Percentiles rank a stretch among this genome's conserved stretches.
phyloP scores from a whole-genome alignment of 2,329 filamentous ascomycete genomes.

The Pochonia chlamydosporia region DNA sequence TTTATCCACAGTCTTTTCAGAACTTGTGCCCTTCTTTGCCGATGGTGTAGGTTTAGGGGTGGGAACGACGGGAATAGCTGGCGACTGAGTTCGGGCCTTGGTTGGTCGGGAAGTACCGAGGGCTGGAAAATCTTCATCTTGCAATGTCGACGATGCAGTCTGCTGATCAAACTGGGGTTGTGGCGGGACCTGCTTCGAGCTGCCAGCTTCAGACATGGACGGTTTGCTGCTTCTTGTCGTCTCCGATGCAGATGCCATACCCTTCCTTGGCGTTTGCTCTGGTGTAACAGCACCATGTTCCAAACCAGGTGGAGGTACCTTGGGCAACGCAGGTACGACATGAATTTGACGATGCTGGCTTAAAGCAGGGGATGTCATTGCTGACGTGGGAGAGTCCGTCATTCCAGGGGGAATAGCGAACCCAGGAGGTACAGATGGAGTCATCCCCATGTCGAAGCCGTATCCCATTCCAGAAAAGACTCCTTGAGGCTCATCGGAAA shows the following conservation, averaged over 20 bases:
- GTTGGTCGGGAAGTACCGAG: constrained; percentile 40
- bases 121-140: constrained; percentile 60
- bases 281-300: constrained; percentile 23
- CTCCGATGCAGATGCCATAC: constrained; percentile 19
- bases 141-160: constrained; percentile 27
- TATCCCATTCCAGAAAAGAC: constrained; percentile 8
- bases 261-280: constrained; percentile 26
- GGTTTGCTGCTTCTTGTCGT: constrained; percentile 40
- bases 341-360: constrained; percentile 14
- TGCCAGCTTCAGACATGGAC: constrained; percentile 37
- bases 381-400: constrained; percentile 6
- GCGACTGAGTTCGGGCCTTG: constrained; percentile 24
- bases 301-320: constrained; percentile 18
- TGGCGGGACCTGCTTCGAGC: constrained; percentile 40
- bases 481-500: constrained; percentile 48
- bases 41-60: constrained; percentile 28
- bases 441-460: constrained; percentile 7
- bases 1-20: constrained; percentile 23
- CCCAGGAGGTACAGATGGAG: constrained; percentile 25
- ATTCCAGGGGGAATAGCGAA: constrained; percentile 16
- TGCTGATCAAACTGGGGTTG: constrained; percentile 24
- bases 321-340: constrained; percentile 21
- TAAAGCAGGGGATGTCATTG: constrained; percentile 15
- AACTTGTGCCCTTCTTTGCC: constrained; percentile 23
- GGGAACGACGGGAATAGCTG: constrained; percentile 28